Base-by-base conservation (phyloP, 257 asterid genomes). In the Penstemon eatonii region DNA sequence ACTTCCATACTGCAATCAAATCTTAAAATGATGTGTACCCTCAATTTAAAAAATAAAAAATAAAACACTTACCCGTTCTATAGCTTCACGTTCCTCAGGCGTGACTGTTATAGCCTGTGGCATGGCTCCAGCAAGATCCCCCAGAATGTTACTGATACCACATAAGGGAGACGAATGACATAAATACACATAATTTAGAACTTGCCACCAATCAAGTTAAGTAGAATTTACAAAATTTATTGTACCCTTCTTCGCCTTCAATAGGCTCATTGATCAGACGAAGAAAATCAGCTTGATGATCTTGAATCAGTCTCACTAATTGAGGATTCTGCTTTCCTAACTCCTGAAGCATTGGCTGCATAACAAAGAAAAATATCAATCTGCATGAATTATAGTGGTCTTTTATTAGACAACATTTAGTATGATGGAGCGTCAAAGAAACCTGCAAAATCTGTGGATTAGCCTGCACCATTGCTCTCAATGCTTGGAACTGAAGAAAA, bases 261-360 rank as follows among this genome's bases (percentile, higher is more conserved):
- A 76, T 73, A 72, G 97, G 96, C 72, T 89, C 97, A 63, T 89
- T 89, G 68, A 91, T 79, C 40, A 91, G 86, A 63, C 92, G 95
- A 74, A 91, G 90, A 66, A 91, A 91, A 76, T 91, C 97, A 62
- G 87, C 81, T 74, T 91, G 93, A 78, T 87, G 90, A 61, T 89
- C 95, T 69, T 87, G 96, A 68, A 91, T 91, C 83, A 85, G 71
- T 53, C 95, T 85, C 70, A 87, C 80, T 37, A 87, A 67, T 55
- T 87, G 85, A 69, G 96, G 97, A 73, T 91, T 89, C 82, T 89
- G 89, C 82, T 84, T 91, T 39, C 91, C 97, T 65, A 91, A 79
- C 72, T 89, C 96, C 72, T 86, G 96, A 82, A 91, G 96, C 95
- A 89, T 82, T 74, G 96, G 93, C 96, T 90, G 92, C 76, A 25